These are phyloP conservation scores for Acaromyces ingoldii DNA, from an alignment of 1,284 basidiomycete genomes.

Conservation along the genomic window DNA sequence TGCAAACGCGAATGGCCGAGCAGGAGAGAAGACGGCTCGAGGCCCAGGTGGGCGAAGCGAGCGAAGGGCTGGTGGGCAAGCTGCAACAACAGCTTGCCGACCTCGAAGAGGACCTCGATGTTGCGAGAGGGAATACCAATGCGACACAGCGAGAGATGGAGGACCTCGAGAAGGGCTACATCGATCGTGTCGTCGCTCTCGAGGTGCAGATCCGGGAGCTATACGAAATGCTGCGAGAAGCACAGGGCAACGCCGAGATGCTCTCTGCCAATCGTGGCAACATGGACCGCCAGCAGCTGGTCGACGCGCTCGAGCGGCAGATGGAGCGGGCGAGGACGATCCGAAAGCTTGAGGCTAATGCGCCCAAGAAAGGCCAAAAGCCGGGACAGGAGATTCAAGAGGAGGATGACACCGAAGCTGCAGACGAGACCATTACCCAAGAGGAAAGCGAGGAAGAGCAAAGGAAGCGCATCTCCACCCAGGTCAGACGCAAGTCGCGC, in stretches of 20 bases:
- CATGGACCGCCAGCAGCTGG: conserved; percentile 56
- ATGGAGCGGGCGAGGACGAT: conserved; percentile 50
- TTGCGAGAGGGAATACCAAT: conserved; percentile 69
- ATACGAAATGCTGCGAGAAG: conserved; percentile 73
- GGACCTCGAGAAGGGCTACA: conserved; percentile 73
- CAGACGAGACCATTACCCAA: not conserved
- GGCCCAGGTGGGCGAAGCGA: conserved; percentile 72
- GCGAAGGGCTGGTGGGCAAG: conserved; percentile 75
- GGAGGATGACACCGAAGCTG: not conserved
- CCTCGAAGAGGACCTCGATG: conserved; percentile 72
- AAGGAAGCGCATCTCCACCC: conserved; percentile 26
- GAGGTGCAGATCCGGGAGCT: conserved; percentile 89
- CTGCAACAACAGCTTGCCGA: conserved; percentile 70
- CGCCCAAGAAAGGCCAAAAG: conserved; percentile 22
- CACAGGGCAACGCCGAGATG: conserved; percentile 56
- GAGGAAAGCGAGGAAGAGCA: conserved; percentile 11
- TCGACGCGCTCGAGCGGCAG: conserved; percentile 55
- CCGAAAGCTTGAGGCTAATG: conserved; percentile 50
- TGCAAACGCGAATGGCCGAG: conserved; percentile 51
- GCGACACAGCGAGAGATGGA: conserved; percentile 61
- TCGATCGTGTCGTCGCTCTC: conserved; percentile 78
- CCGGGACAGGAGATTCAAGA: not conserved
- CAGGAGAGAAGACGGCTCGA: conserved; percentile 60
- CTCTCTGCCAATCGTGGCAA: conserved; percentile 15
- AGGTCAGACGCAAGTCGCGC: conserved; percentile 24